Evolutionary conservation across 2,329 filamentous ascomycete genomes (phyloP).

Genomic region (Fusarium nanum): DNA sequence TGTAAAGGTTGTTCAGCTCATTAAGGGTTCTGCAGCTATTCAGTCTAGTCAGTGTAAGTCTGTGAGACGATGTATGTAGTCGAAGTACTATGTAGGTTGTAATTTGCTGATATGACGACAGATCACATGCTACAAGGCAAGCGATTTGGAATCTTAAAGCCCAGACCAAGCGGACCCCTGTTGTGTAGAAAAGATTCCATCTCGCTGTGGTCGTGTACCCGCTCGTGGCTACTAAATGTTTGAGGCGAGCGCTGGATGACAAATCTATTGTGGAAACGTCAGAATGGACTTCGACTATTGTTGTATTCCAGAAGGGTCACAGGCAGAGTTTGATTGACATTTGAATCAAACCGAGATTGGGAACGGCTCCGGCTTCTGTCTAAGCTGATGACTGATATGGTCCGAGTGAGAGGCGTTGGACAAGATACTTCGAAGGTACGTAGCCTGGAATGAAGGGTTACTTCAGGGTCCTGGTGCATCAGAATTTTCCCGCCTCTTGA

Average conservation of each 20-base stretch:
- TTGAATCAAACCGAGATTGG: conserved; percentile 2
- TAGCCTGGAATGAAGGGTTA: conserved; percentile 12
- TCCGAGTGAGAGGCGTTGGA: conserved; percentile 7
- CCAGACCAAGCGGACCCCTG: conserved; percentile 11
- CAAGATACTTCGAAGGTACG: not conserved
- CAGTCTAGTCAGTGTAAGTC: not conserved
- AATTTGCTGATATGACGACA: conserved; percentile 33
- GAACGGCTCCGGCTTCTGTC: conserved; percentile 1
- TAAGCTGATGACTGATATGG: conserved; percentile 15
- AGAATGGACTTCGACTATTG: not conserved
- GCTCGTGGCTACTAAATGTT: not conserved
- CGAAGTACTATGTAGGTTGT: not conserved
- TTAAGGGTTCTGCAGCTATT: not conserved
- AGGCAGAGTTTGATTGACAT: not conserved
- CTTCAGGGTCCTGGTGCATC: conserved; percentile 31
- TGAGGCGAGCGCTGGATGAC: conserved; percentile 10
- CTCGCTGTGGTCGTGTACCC: conserved; percentile 4
- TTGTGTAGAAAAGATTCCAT: conserved; percentile 29
- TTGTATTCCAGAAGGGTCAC: not conserved
- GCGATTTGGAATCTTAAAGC: conserved; percentile 36
- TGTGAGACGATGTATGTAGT: not conserved
- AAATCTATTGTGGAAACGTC: conserved; percentile 4
- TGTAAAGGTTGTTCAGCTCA: not conserved
- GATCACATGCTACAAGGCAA: conserved; percentile 18
- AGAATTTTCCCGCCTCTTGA: conserved; percentile 24